Base-by-base conservation (phyloP, 768 basidiomycete genomes). In the Phlebiopsis flavidoalba region DNA sequence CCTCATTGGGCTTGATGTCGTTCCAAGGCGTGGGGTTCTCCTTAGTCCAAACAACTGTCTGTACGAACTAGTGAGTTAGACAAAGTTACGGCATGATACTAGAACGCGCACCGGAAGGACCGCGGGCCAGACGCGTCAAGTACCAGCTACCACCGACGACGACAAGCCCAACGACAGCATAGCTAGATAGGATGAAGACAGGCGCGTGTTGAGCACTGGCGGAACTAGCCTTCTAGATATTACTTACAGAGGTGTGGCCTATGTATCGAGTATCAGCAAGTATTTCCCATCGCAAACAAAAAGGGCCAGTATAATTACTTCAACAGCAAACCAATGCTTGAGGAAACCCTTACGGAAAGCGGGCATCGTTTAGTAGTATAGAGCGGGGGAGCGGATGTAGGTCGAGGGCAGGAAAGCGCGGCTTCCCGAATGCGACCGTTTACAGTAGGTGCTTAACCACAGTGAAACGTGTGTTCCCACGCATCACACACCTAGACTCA, bases 1-100 rank as follows among this genome's bases (percentile, higher is more conserved):
- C 83, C 74, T 94, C 85, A 68, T 87, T 79, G 43, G 80, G 85
- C 71, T 89, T 80, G 70, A 94, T 81, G 59, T 83, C 80, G 75
- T 91, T 91, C 90, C 91, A 95, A n/a, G 93, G 93, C 21, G 86
- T 86, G 37, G 92, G 92, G 80, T 95, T 95, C 72, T 69, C 72
- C 72, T 76, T 82, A 66, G 84, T 80, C 85, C 85, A 86, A 60
- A 85, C 72, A 58, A 85, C 83, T 84, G 59, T n/a, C n/a, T 4
- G 58, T 2, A n/a, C 36, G 46, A 21, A n/a, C 8, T 6, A 21
- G 33, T 24, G 26, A 31, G 26, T 6, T 54, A 24, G 24, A 26
- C 19, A 1, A 17, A 15, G 36, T 24, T 33, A 12, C 36, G 36
- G 17, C 3, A 36, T 12, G 19, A 5, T 36, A 56, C 67, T 62